Evolutionary conservation across 2,329 filamentous ascomycete species (phyloP).

Genomic region (Talaromyces sp.): DNA sequence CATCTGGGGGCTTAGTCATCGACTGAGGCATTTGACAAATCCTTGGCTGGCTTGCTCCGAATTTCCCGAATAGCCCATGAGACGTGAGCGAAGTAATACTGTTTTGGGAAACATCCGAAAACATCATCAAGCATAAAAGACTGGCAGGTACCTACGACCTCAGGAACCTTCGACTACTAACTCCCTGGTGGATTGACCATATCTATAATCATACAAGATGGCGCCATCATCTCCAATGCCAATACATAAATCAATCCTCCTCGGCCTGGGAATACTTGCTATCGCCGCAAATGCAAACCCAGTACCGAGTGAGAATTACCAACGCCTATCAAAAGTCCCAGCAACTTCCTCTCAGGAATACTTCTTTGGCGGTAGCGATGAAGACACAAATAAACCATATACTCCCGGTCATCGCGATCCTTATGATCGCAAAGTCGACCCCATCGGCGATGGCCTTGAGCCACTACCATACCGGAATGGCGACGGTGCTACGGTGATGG

Average conservation of each 20-base stretch:
- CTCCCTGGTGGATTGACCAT: too few relatives aligned
- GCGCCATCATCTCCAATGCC: neutral
- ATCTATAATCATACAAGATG: neutral
- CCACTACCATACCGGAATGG: slow-evolving; percentile 56
- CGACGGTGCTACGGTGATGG: slow-evolving; percentile 60
- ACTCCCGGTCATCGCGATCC: slow-evolving; percentile 57
- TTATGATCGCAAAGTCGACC: slow-evolving; percentile 58
- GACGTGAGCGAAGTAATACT: too few relatives aligned
- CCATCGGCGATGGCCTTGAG: slow-evolving; percentile 39
- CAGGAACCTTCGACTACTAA: too few relatives aligned
- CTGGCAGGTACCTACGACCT: too few relatives aligned
- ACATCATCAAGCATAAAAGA: too few relatives aligned
- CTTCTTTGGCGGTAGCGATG: slow-evolving; percentile 18
- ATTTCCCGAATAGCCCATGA: too few relatives aligned
- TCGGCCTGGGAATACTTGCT: neutral
- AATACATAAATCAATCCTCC: neutral
- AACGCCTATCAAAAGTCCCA: slow-evolving; percentile 31
- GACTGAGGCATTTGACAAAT: too few relatives aligned
- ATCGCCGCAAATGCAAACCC: slow-evolving; percentile 13
- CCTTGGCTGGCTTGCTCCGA: too few relatives aligned
- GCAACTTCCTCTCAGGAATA: slow-evolving; percentile 21
- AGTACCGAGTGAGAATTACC: slow-evolving; percentile 21
- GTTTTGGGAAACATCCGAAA: too few relatives aligned
- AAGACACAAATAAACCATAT: slow-evolving; percentile 46
- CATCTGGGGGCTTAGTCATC: too few relatives aligned